Evolutionary conservation across 805 yeast species (phyloP).

Genomic region (Groenewaldozyma tartarivorans): DNA sequence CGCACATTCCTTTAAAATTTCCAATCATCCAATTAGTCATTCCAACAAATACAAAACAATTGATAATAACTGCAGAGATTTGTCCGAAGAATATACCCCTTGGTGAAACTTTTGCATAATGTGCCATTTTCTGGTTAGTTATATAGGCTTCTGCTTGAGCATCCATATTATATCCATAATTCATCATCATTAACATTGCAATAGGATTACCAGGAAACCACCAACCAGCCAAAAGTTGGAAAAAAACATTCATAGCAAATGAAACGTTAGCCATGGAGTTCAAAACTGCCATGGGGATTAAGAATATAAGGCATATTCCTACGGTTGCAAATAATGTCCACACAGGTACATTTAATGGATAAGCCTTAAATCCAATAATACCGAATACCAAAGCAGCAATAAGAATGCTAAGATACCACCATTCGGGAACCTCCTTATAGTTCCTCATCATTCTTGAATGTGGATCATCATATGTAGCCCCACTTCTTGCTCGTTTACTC

Average conservation of each 20-base stretch:
- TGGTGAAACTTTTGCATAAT: slow-evolving; percentile 34
- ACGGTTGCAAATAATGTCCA: slow-evolving; percentile 55
- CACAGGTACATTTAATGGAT: slow-evolving; percentile 42
- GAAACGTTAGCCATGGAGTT: slow-evolving; percentile 49
- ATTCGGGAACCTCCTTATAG: slow-evolving; percentile 65
- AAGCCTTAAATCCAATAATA: slow-evolving; percentile 33
- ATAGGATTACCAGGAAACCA: slow-evolving; percentile 53
- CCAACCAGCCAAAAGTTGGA: slow-evolving; percentile 57
- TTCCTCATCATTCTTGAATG: slow-evolving; percentile 33
- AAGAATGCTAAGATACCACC: slow-evolving; percentile 54
- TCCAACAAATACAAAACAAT: slow-evolving; percentile 25
- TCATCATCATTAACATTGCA: slow-evolving; percentile 45
- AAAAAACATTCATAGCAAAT: slow-evolving; percentile 53
- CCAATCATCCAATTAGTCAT: slow-evolving; percentile 26
- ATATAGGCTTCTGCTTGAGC: slow-evolving; percentile 56
- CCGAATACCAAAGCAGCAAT: slow-evolving; percentile 35
- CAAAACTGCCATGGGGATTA: slow-evolving; percentile 52
- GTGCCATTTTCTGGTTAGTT: slow-evolving; percentile 43
- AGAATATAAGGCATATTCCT: slow-evolving; percentile 42
- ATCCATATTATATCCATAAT: slow-evolving; percentile 35
- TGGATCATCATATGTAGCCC: slow-evolving; percentile 11
- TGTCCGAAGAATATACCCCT: slow-evolving; percentile 33
- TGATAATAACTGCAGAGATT: slow-evolving; percentile 26
- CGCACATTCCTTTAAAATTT: slow-evolving; percentile 24
- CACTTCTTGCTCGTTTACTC: background rate